Conservation (phyloP, 2,329 filamentous ascomycete genomes). For the Mycosphaerella sp. region DNA sequence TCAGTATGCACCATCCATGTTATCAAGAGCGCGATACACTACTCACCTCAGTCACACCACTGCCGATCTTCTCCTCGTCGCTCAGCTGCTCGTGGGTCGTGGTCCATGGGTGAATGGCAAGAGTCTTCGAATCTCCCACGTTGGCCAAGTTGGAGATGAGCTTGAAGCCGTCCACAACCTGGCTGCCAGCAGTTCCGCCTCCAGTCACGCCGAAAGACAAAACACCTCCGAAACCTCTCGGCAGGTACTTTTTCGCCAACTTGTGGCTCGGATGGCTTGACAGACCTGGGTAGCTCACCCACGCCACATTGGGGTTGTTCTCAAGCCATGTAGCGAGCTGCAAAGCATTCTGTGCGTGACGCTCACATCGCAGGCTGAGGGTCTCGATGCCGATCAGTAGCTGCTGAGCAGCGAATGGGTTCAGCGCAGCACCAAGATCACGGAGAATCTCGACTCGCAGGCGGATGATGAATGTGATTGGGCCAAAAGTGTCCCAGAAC, state of each 20-base stretch:
- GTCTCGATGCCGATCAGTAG: conserved; percentile 86
- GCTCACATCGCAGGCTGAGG: conserved; percentile 74
- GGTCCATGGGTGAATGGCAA: conserved; percentile 91
- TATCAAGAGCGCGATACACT: neutral
- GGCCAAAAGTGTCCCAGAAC: conserved; percentile 89
- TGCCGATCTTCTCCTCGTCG: conserved; percentile 71
- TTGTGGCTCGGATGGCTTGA: conserved; percentile 74
- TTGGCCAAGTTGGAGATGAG: conserved; percentile 94
- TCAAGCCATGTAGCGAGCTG: conserved; percentile 77
- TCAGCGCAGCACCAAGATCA: conserved; percentile 75
- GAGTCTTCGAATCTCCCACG: conserved; percentile 89
- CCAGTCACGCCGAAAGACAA: conserved; percentile 92
- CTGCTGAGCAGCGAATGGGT: conserved; percentile 90
- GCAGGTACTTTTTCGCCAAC: conserved; percentile 79
- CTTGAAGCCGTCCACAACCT: conserved; percentile 91
- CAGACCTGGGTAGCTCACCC: conserved; percentile 91
- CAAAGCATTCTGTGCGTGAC: conserved; percentile 78
- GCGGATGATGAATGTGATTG: conserved; percentile 74
- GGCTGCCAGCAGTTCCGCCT: conserved; percentile 71
- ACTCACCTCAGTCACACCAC: conserved; percentile 61
- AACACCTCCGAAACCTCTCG: conserved; percentile 79
- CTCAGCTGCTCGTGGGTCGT: conserved; percentile 91
- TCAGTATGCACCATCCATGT: conserved; percentile 5
- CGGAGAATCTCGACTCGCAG: conserved; percentile 84
- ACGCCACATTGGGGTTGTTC: conserved; percentile 74